Base-by-base conservation (phyloP, 192 early-diverging fungal species). In the Entomortierella chlamydospora region DNA sequence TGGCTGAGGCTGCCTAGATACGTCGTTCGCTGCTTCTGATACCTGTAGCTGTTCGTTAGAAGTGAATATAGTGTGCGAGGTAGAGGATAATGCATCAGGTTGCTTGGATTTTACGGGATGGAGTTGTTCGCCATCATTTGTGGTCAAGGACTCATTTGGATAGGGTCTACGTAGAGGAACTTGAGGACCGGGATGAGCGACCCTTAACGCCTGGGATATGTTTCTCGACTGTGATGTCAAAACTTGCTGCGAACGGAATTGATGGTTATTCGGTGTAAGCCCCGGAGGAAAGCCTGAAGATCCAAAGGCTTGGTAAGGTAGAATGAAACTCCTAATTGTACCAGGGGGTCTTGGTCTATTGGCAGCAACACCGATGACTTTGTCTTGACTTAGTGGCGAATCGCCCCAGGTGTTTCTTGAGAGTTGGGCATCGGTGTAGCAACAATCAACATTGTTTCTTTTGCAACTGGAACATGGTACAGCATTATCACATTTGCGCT, bases 401-500 rank as follows among this genome's bases (percentile, higher is more conserved):
- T 72, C 70, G 41, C 70, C 70, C 70, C 70, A 72, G 28, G 42
- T 50, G 5, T 61, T 30, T 10, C 70, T 61, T n/a, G 61, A 72
- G n/a, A 64, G 31, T 55, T 72, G 70, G 11, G 70, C 70, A 23
- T 64, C 70, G 0, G 70, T 72, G 28, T 72, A 72, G 1, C 42
- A 53, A 47, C 70, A 72, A 29, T 72, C 62, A 15, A 61, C 61
- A 17, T 72, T 72, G 45, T 64, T 64, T 29, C 34, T 56, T 30
- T 64, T 63, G 34, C 70, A 72, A 13, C 47, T 72, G 28, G 56
- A 56, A 25, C 70, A 72, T 17, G 70, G 70, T 11, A 72, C 62
- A 9, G 45, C 61, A 26, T 59, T 57, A 41, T 72, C 70, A 41
- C 70, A 72, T 45, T 72, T 72, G 30, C 70, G 61, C 70, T 72